Percentiles rank a stretch among this genome's conserved stretches.
Conservation (phyloP, 805 yeast genomes). For the Cyberlindnera maclurae region DNA sequence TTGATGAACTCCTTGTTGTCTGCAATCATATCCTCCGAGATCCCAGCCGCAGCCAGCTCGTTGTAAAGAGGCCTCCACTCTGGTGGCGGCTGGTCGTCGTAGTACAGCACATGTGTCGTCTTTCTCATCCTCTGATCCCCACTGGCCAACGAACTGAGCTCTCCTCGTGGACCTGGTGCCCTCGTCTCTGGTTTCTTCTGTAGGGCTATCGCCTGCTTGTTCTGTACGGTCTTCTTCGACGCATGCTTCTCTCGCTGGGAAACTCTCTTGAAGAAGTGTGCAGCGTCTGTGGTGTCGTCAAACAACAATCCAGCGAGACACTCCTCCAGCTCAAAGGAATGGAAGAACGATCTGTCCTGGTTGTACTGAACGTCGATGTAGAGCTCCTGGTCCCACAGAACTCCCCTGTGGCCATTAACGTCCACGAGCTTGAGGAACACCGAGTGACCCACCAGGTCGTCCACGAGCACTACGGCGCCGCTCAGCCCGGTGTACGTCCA, state of each 20-base stretch:
- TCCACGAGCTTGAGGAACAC: constrained; percentile 88
- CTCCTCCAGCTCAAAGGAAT: constrained; percentile 88
- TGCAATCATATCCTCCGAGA: constrained; percentile 82
- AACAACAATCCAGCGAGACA: constrained; percentile 82
- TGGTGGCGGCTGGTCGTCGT: constrained; percentile 74
- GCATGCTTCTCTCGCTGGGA: constrained; percentile 72
- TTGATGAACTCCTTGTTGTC: constrained; percentile 79
- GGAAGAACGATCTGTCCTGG: constrained; percentile 93
- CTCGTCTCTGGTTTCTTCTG: constrained; percentile 37
- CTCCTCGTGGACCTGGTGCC: constrained; percentile 25
- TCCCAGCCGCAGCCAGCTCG: constrained; percentile 72
- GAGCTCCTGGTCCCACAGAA: constrained; percentile 94
- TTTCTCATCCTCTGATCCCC: constrained; percentile 48
- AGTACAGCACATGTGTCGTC: constrained; percentile 54
- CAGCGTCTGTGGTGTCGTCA: constrained; percentile 83
- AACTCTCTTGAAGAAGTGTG: constrained; percentile 77
- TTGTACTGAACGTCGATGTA: constrained; percentile 82
- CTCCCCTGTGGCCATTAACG: constrained; percentile 74
- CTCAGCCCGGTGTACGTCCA: constrained; percentile 88
- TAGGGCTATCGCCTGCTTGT: constrained; percentile 82
- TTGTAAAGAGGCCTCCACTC: constrained; percentile 75
- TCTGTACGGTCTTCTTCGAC: constrained; percentile 75
- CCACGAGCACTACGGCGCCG: constrained; percentile 84
- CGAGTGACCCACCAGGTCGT: constrained; percentile 91
- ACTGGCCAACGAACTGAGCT: constrained; percentile 20